Percentiles rank a stretch among this genome's conserved stretches.
These are phyloP conservation scores for Salix brachista DNA, from an alignment of 345 rosid species.

Conservation along the genomic window DNA sequence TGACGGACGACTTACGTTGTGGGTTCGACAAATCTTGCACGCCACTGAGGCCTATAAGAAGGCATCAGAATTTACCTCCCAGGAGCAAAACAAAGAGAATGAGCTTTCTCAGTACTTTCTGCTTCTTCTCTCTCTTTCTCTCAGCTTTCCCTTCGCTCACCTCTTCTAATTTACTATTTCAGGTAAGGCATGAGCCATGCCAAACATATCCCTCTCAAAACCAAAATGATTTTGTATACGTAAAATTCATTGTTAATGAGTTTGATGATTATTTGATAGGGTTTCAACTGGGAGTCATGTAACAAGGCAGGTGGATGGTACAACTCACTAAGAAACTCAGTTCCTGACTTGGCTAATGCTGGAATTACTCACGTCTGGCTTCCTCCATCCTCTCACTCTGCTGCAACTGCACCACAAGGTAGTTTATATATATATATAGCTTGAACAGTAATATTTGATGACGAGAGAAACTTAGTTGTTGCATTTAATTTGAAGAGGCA, in stretches of 20 bases:
- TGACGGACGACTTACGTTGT: not conserved
- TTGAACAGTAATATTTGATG: not conserved
- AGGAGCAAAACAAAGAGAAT: slow-evolving; percentile 1
- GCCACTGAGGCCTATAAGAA: not conserved
- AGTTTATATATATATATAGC: not conserved
- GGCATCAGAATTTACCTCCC: not conserved
- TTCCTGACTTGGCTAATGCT: slow-evolving; percentile 56
- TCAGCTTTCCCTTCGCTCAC: slow-evolving; percentile 16
- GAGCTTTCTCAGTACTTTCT: not conserved
- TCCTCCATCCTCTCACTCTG: slow-evolving; percentile 91
- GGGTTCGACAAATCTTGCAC: slow-evolving; percentile 2
- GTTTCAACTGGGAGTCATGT: slow-evolving; percentile 87
- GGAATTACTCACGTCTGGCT: slow-evolving; percentile 91
- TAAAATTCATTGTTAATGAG: not conserved
- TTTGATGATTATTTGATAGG: slow-evolving; percentile 32
- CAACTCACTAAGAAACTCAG: slow-evolving; percentile 50
- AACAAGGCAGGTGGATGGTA: slow-evolving; percentile 74
- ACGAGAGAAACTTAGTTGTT: not conserved
- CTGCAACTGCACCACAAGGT: slow-evolving; percentile 43
- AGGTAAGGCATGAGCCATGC: slow-evolving; percentile 9
- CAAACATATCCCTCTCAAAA: not conserved
- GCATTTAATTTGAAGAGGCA: not conserved
- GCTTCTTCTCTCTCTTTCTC: not conserved
- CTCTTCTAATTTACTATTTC: slow-evolving; percentile 10
- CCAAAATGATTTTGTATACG: not conserved